These are phyloP conservation scores for Sporothrix variecibatus DNA, from an alignment of 2,329 filamentous ascomycete species.

Conservation along the genomic window DNA sequence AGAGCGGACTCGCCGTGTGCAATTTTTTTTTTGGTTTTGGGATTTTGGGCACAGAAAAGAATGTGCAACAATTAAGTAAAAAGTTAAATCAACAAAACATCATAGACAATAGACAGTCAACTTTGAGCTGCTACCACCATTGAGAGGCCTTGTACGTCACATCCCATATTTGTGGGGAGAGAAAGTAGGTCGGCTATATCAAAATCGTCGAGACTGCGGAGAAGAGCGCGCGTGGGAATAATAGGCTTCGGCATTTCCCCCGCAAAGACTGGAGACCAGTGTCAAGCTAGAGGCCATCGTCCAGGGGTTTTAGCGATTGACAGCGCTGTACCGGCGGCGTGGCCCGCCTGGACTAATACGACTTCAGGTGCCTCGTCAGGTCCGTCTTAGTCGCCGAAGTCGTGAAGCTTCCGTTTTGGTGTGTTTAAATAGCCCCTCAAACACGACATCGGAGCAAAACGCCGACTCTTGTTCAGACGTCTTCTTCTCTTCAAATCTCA, in stretches of 20 bases:
- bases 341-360: conserved; percentile 4
- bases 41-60: not conserved
- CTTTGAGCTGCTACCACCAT: not conserved
- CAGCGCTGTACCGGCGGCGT: conserved; percentile 5
- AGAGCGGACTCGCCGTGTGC: not conserved
- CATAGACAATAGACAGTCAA: not conserved
- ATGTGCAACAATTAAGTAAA: not conserved
- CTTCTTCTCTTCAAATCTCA: not conserved
- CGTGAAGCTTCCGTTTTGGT: not conserved
- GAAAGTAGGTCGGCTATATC: not conserved
- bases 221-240: not conserved
- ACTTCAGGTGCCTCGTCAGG: not conserved
- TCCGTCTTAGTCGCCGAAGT: conserved; percentile 8
- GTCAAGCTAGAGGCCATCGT: not conserved
- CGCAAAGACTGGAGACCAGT: not conserved
- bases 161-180: not conserved
- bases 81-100: not conserved
- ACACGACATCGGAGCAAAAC: conserved; percentile 15
- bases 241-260: not conserved
- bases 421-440: not conserved
- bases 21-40: not conserved
- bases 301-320: conserved; percentile 3
- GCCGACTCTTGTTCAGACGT: not conserved
- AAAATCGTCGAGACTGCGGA: not conserved
- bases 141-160: not conserved